These are phyloP conservation scores for Berkeleyomyces rouxiae DNA, from an alignment of 2,329 filamentous ascomycete species.

Conservation along the genomic window DNA sequence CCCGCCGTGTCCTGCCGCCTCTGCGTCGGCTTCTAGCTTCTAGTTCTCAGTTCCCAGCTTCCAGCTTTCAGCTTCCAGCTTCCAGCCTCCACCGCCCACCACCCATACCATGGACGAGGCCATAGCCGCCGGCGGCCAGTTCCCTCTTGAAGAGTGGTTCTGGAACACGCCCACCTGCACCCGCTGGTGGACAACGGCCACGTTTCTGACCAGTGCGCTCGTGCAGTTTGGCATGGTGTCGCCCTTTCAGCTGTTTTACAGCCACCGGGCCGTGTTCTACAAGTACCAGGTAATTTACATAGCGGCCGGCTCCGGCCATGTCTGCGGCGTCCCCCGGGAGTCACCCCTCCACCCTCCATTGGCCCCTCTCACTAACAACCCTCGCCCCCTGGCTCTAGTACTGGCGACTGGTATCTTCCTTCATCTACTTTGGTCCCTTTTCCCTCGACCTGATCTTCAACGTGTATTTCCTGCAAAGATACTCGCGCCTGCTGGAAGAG, in stretches of 20 bases:
- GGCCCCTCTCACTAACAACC: not conserved
- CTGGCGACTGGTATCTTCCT: slow-evolving; percentile 90
- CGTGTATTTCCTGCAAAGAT: slow-evolving; percentile 94
- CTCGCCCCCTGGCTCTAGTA: slow-evolving; percentile 39
- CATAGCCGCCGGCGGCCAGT: slow-evolving; percentile 40
- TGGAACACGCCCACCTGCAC: slow-evolving; percentile 97
- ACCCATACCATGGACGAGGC: slow-evolving; percentile 36
- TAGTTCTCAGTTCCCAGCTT: no score
- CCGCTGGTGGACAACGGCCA: slow-evolving; percentile 90
- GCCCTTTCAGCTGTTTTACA: slow-evolving; percentile 94
- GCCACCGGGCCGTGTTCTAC: slow-evolving; percentile 75
- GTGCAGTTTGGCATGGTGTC: slow-evolving; percentile 89
- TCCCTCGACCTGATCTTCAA: slow-evolving; percentile 92
- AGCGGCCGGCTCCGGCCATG: not conserved
- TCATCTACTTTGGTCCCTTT: slow-evolving; percentile 92
- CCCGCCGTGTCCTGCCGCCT: no score
- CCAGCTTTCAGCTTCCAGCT: no score
- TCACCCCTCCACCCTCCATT: not conserved
- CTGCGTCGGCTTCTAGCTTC: no score
- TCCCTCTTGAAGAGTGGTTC: slow-evolving; percentile 94
- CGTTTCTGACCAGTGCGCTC: slow-evolving; percentile 68
- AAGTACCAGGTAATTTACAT: slow-evolving; percentile 59
- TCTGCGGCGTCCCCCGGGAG: not conserved
- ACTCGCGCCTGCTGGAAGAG: slow-evolving; percentile 87
- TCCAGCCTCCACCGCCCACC: not conserved